These are phyloP conservation scores for carrot (Daucus carota) DNA, from an alignment of 129 eudicot genomes.

Conservation along the genomic window DH1_v3.0 NC_030383.2:52317501-52318000, in stretches of 20 bases:
- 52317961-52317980: constrained; percentile 61
- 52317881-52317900: constrained; percentile 55
- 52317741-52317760: background rate
- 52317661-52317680: background rate
- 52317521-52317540: constrained; percentile 46
- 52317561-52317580: constrained; percentile 70
- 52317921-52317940: constrained; percentile 83
- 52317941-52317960: constrained; percentile 70
- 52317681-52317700: background rate
- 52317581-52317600: constrained; percentile 2
- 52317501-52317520: constrained; percentile 81
- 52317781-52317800: background rate
- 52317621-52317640: background rate
- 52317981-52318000: background rate
- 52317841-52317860: background rate
- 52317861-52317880: constrained; percentile 39
- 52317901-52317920: constrained; percentile 72
- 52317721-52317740: background rate
- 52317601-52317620: constrained; percentile 9
- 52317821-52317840: background rate
- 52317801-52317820: background rate
- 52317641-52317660: background rate
- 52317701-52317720: too few species aligned
- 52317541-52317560: constrained; percentile 58
- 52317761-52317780: background rate